Conservation (phyloP, 257 asterid genomes). For the Cynanchum wilfordii region DNA sequence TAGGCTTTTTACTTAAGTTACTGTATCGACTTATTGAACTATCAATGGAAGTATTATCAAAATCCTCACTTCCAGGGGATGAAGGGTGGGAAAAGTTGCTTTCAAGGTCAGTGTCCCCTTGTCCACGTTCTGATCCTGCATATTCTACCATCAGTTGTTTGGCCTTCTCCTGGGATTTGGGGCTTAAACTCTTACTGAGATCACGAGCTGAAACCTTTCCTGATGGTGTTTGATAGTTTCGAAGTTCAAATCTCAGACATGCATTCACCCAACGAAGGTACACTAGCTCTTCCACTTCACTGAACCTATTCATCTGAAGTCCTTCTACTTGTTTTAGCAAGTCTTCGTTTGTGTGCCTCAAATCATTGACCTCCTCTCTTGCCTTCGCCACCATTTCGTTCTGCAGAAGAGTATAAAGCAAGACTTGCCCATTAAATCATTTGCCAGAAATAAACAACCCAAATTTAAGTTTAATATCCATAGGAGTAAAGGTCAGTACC, state of each 20-base stretch:
- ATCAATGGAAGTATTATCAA: slow-evolving; percentile 64
- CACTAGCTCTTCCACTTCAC: slow-evolving; percentile 96
- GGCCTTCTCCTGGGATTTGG: slow-evolving; percentile 80
- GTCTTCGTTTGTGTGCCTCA: slow-evolving; percentile 78
- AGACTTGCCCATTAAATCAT: background rate
- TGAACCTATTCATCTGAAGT: slow-evolving; percentile 91
- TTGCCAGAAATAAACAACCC: background rate
- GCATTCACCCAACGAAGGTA: slow-evolving; percentile 99
- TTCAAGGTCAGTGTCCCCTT: slow-evolving; percentile 86
- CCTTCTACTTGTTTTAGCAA: slow-evolving; percentile 92
- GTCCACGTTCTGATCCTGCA: slow-evolving; percentile 94
- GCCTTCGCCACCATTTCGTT: slow-evolving; percentile 77
- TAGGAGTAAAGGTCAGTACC: background rate
- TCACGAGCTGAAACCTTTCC: slow-evolving; percentile 85
- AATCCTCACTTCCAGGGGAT: slow-evolving; percentile 90
- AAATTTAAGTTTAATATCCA: background rate
- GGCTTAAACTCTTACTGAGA: slow-evolving; percentile 77
- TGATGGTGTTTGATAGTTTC: slow-evolving; percentile 66
- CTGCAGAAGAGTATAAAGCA: slow-evolving; percentile 37
- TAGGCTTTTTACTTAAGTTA: slow-evolving; percentile 63
- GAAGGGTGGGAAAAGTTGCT: slow-evolving; percentile 78
- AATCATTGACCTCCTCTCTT: slow-evolving; percentile 61
- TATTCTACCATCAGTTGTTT: slow-evolving; percentile 85
- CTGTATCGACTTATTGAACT: slow-evolving; percentile 68
- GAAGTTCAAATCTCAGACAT: slow-evolving; percentile 85